Evolutionary conservation across 345 rosid genomes (phyloP).

Genomic region (Atalantia buxifolia): DNA sequence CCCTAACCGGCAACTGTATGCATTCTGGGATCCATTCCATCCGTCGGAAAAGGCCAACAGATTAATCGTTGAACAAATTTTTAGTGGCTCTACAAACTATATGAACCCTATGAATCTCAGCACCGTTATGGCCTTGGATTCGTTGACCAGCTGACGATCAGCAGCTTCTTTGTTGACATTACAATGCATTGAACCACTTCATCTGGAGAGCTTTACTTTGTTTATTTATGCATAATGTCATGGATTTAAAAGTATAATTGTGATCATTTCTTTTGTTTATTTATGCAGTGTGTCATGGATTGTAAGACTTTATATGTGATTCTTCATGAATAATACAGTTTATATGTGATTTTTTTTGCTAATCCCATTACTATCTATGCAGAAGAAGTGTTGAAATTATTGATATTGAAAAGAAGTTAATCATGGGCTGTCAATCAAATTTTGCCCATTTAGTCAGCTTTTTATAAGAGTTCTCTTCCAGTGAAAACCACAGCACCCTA

Average conservation of each 20-base stretch:
- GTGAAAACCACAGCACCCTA: too few relatives aligned
- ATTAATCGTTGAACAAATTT: constrained; percentile 46
- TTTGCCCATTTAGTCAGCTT: too few relatives aligned
- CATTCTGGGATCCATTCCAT: constrained; percentile 85
- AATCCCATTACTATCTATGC: background rate
- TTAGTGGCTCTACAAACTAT: constrained; percentile 47
- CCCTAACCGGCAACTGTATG: constrained; percentile 45
- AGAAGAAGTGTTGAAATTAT: background rate
- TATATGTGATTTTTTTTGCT: background rate
- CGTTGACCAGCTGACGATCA: constrained; percentile 12
- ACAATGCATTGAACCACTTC: background rate
- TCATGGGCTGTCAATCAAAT: too few relatives aligned
- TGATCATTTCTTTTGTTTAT: background rate
- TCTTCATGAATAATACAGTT: background rate
- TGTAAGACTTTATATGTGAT: background rate
- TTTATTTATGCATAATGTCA: too few relatives aligned
- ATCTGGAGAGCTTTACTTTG: background rate
- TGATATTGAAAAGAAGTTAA: too few relatives aligned
- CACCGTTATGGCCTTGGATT: constrained; percentile 59
- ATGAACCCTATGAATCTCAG: constrained; percentile 83
- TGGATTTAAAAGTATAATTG: background rate
- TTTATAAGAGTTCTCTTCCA: too few relatives aligned
- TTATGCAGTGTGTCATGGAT: background rate
- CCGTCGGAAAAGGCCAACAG: constrained; percentile 79
- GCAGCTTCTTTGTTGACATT: background rate